Evolutionary conservation across 805 yeast species (phyloP).

Genomic region (Metschnikowia corniflorae): DNA sequence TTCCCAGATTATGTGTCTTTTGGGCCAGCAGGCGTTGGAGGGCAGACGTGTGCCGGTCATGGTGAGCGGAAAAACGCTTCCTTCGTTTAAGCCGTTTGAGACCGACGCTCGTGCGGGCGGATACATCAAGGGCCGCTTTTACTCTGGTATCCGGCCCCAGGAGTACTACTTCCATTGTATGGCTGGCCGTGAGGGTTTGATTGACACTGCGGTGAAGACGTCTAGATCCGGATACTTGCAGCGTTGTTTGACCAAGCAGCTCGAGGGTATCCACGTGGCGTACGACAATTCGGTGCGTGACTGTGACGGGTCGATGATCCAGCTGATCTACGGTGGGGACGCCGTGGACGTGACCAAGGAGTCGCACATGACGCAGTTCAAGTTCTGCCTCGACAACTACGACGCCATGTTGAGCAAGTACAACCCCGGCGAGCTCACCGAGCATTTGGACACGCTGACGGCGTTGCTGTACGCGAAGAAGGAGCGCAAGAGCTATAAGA

Average conservation of each 20-base stretch:
- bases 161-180: conserved; percentile 99
- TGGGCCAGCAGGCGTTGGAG: conserved; percentile 98
- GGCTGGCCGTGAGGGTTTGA: conserved; percentile 99
- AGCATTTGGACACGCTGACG: conserved; percentile 76
- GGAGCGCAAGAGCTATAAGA: conserved; percentile 66
- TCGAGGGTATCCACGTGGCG: conserved; percentile 92
- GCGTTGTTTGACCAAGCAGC: conserved; percentile 95
- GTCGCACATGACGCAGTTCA: conserved; percentile 88
- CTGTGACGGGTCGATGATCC: conserved; percentile 89
- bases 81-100: conserved; percentile 94
- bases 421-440: conserved; percentile 69
- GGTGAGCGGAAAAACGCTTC: conserved; percentile 97
- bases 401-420: conserved; percentile 82
- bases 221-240: conserved; percentile 97
- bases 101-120: conserved; percentile 99
- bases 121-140: conserved; percentile 93
- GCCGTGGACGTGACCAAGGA: conserved; percentile 92
- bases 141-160: conserved; percentile 96
- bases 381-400: conserved; percentile 89
- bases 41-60: conserved; percentile 99
- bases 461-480: conserved; percentile 82
- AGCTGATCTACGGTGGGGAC: conserved; percentile 97
- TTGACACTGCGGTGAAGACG: conserved; percentile 98
- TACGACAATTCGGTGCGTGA: conserved; percentile 96
- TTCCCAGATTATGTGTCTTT: conserved; percentile 97